phyloP scores from a whole-genome alignment of 306 rosid species.

The Medicago ruthenica region DNA sequence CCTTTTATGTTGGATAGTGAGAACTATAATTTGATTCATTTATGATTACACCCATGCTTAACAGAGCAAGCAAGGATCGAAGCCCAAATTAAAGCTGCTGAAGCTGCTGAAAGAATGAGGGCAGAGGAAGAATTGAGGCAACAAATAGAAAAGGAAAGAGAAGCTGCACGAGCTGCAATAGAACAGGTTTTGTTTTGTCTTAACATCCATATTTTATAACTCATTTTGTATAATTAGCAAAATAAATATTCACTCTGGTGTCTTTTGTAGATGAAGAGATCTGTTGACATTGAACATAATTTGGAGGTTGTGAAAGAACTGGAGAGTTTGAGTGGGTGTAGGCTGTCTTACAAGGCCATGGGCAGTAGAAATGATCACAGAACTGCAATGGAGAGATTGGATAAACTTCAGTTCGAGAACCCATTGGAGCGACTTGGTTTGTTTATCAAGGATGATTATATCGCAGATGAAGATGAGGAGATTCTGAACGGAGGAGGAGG shows the following conservation, averaged over 20 bases:
- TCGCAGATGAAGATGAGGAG: constrained; percentile 65
- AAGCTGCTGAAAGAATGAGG: constrained; percentile 63
- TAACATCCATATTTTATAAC: background rate
- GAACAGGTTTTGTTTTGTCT: constrained; percentile 58
- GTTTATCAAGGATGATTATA: constrained; percentile 69
- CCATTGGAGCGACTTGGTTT: constrained; percentile 84
- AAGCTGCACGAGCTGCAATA: constrained; percentile 78
- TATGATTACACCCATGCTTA: constrained; percentile 6
- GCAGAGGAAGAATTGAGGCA: constrained; percentile 61
- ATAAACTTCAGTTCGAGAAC: constrained; percentile 47
- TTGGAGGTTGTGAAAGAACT: constrained; percentile 66
- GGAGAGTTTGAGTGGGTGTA: constrained; percentile 65
- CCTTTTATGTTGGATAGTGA: background rate
- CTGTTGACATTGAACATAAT: constrained; percentile 72
- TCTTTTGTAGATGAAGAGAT: constrained; percentile 65
- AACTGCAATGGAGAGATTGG: constrained; percentile 38
- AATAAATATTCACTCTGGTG: background rate
- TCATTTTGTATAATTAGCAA: background rate
- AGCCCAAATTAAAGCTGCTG: constrained; percentile 78
- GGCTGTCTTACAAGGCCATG: constrained; percentile 39
- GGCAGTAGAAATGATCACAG: constrained; percentile 37
- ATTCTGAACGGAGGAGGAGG: constrained; percentile 38
- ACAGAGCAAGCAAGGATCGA: constrained; percentile 82
- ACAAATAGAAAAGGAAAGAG: constrained; percentile 76
- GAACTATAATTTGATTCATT: background rate